A percentile compares a stretch with the other conserved stretches of the same genome.
phyloP scores from a whole-genome alignment of 257 asterid species.

The Solanum lycopersicoides region DNA sequence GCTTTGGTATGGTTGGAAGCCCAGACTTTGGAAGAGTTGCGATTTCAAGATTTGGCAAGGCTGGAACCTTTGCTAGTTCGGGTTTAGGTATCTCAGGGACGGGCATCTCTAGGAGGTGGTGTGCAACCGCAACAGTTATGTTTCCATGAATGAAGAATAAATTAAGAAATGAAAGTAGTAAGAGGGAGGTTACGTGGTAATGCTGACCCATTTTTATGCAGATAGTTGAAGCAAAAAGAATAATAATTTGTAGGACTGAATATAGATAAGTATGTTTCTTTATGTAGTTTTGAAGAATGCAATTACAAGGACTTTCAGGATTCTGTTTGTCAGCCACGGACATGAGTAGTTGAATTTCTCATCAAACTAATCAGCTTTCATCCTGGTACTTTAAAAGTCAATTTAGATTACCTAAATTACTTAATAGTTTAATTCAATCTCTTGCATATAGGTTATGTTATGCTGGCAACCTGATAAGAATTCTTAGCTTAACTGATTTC shows the following conservation, averaged over 20 bases:
- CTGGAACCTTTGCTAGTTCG: neutral
- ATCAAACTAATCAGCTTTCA: neutral
- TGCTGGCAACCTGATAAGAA: neutral
- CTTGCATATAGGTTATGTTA: neutral
- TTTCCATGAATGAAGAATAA: neutral
- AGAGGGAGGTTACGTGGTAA: neutral
- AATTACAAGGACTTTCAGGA: neutral
- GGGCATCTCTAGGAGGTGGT: conserved; percentile 11
- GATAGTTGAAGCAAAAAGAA: neutral
- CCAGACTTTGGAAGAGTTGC: neutral
- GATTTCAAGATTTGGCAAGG: neutral
- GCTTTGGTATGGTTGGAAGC: conserved; percentile 14
- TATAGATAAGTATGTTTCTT: neutral
- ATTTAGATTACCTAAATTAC: neutral
- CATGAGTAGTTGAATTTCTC: conserved; percentile 17
- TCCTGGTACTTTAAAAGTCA: neutral
- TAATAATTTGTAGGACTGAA: neutral
- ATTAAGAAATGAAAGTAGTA: neutral
- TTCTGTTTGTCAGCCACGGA: conserved; percentile 2
- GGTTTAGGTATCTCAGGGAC: neutral
- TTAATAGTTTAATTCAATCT: neutral
- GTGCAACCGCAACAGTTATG: conserved; percentile 1
- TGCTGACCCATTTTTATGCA: neutral
- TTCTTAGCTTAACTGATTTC: neutral
- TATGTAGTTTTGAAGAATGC: conserved; percentile 6